Conservation (phyloP, 768 basidiomycete species). For the Multifurca ochricompacta region DNA sequence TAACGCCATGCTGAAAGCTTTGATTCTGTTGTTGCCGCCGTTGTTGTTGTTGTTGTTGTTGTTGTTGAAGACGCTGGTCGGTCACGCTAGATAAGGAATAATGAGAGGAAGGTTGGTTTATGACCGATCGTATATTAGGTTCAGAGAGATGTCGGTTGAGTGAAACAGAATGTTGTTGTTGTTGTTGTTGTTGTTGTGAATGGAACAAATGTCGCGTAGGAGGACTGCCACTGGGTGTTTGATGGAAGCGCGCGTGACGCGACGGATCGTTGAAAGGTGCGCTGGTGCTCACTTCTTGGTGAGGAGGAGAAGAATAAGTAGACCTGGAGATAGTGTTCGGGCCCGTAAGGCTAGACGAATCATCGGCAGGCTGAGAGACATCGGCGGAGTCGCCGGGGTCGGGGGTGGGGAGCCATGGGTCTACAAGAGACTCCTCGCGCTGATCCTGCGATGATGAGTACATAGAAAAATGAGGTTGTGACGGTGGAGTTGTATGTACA, state of each 20-base stretch:
- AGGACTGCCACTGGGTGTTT: slow-evolving; percentile 2
- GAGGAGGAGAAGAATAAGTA: neutral
- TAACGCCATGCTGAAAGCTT: slow-evolving; percentile 7
- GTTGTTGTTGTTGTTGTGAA: too few relatives aligned
- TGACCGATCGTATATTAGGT: slow-evolving; percentile 12
- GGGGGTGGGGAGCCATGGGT: slow-evolving; percentile 6
- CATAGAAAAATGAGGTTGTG: slow-evolving; percentile 9
- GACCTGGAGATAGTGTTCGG: neutral
- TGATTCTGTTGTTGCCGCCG: slow-evolving; percentile 1
- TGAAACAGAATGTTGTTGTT: neutral
- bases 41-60: neutral
- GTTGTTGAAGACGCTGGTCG: slow-evolving; percentile 6
- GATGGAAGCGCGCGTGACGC: slow-evolving; percentile 14
- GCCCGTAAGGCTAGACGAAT: neutral
- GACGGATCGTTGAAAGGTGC: neutral
- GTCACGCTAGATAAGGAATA: neutral
- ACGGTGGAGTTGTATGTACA: slow-evolving; percentile 15
- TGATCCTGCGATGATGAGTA: slow-evolving; percentile 18
- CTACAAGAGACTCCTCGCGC: slow-evolving; percentile 11
- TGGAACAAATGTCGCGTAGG: slow-evolving; percentile 2
- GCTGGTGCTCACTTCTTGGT: neutral
- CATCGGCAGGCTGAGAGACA: slow-evolving; percentile 5
- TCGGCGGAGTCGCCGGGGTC: slow-evolving; percentile 6
- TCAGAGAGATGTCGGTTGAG: slow-evolving; percentile 13
- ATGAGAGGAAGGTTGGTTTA: neutral